Conservation (phyloP, 2,329 filamentous ascomycete genomes). For the Raffaelea ambrosiae region DNA sequence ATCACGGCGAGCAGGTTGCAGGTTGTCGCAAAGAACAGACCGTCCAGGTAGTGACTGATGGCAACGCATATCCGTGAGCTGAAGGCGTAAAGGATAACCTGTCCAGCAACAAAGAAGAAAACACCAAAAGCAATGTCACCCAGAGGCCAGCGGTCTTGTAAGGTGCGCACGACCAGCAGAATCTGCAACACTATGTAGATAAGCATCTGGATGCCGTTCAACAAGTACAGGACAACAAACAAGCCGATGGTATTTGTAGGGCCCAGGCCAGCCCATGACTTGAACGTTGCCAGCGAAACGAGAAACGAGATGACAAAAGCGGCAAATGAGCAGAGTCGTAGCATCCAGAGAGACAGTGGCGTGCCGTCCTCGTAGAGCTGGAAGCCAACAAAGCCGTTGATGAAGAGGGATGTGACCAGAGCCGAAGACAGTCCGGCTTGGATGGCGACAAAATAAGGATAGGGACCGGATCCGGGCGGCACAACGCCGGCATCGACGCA, state of each 20-base stretch:
- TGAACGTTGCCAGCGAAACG: conserved; percentile 86
- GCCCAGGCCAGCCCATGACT: conserved; percentile 75
- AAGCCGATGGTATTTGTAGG: conserved; percentile 82
- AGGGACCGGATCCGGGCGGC: conserved; percentile 69
- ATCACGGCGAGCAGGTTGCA: conserved; percentile 93
- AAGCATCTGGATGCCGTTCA: conserved; percentile 80
- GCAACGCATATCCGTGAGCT: conserved; percentile 76
- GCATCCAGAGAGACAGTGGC: conserved; percentile 83
- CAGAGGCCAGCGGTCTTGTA: conserved; percentile 92
- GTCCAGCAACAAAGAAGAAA: conserved; percentile 84
- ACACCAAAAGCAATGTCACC: conserved; percentile 86
- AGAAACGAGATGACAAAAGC: conserved; percentile 85
- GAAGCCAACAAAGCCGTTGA: conserved; percentile 98
- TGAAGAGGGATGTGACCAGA: conserved; percentile 77
- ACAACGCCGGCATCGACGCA: conserved; percentile 89
- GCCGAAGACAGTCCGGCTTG: conserved; percentile 82
- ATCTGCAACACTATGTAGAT: conserved; percentile 85
- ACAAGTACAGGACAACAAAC: conserved; percentile 84
- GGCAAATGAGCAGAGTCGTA: conserved; percentile 66
- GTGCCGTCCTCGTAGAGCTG: conserved; percentile 98
- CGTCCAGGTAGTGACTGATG: conserved; percentile 87
- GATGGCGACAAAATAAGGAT: conserved; percentile 83
- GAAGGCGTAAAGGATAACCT: conserved; percentile 88
- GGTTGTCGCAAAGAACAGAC: conserved; percentile 86
- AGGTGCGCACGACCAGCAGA: conserved; percentile 76